Evolutionary conservation across 257 asterid genomes (phyloP).

Genomic region (Rauvolfia tetraphylla): DNA sequence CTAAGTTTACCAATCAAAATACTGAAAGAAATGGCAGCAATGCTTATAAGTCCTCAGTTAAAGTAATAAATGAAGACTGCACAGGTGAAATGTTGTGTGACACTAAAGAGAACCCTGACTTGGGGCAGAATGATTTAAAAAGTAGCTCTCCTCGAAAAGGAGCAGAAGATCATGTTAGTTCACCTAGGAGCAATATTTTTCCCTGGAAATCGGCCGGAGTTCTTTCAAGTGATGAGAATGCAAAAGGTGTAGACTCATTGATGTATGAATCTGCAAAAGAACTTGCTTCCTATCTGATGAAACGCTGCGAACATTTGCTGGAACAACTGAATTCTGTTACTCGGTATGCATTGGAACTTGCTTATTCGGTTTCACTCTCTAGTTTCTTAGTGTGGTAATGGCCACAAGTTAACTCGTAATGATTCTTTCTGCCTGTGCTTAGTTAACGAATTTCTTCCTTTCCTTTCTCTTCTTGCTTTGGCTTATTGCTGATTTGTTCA

Average conservation of each 20-base stretch:
- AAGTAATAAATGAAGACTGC: conserved; percentile 24
- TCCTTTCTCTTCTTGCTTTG: conserved; percentile 4
- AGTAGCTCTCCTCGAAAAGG: conserved; percentile 8
- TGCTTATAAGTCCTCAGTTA: conserved; percentile 22
- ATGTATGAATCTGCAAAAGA: conserved; percentile 28
- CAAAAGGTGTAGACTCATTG: conserved; percentile 7
- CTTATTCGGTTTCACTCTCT: background rate
- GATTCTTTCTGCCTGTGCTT: background rate
- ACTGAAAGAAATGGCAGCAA: conserved; percentile 16
- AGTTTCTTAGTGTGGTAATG: background rate
- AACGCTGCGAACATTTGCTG: conserved; percentile 52
- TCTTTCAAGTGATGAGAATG: conserved; percentile 8
- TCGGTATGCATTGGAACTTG: conserved; percentile 38
- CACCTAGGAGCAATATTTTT: conserved; percentile 23
- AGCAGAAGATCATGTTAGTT: conserved; percentile 18
- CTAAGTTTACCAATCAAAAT: conserved; percentile 16
- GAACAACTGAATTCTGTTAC: conserved; percentile 53
- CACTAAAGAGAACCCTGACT: conserved; percentile 29
- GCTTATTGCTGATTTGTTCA: conserved; percentile 16
- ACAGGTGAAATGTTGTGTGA: conserved; percentile 30
- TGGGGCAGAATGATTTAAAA: conserved; percentile 21
- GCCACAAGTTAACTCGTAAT: background rate
- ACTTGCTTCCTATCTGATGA: conserved; percentile 44
- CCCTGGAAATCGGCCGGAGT: conserved; percentile 16
- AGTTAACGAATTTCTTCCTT: background rate